Base-by-base conservation (phyloP, 2,329 filamentous ascomycete genomes). In the Fusarium incarnatum region DNA sequence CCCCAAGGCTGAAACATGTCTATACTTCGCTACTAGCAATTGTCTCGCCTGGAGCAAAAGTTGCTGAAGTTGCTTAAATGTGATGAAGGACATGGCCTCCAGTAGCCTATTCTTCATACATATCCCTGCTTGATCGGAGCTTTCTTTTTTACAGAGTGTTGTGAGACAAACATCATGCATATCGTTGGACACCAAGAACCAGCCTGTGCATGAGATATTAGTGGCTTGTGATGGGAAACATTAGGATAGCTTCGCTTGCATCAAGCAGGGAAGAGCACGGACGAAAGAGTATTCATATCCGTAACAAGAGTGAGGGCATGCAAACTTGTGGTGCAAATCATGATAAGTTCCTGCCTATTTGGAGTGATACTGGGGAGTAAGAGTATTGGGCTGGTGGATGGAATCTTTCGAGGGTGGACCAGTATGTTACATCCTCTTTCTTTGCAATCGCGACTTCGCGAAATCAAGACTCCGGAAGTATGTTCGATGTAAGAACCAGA, bases 351-450 rank as follows among this genome's bases (percentile, higher is more conserved):
- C 18, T 45, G 18, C 11, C 23, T 53, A 18, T 25, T 47, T 37
- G 42, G 28, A 23, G 23, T 27, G 28, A 28, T 55, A 44, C 18
- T 44, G 10, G 27, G 16, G 28, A 45, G 34, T 22, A 52, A n/a
- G 37, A 45, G n/a, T 44, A 49, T 27, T 16, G 12, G 44, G 40
- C 53, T 53, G 59, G 44, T 64, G 47, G 40, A 23, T 42, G 27
- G 30, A 27, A 40, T 30, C 16, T 13, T 12, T 30, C 8, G 45
- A 41, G 50, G 30, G 37, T 34, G 40, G 28, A 54, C 20, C 13
- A 34, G 28, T 28, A 30, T 50, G 30, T 49, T 54, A 49, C 41
- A 63, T 15, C 46, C 25, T 22, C 6, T 34, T 30, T 50, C 15
- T 37, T 64, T 34, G 13, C 41, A 20, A 25, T 25, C 40, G 42